These are phyloP conservation scores for Phytophthora chlamydospora DNA, from an alignment of 352 stramenopile species.

Conservation along the genomic window DNA sequence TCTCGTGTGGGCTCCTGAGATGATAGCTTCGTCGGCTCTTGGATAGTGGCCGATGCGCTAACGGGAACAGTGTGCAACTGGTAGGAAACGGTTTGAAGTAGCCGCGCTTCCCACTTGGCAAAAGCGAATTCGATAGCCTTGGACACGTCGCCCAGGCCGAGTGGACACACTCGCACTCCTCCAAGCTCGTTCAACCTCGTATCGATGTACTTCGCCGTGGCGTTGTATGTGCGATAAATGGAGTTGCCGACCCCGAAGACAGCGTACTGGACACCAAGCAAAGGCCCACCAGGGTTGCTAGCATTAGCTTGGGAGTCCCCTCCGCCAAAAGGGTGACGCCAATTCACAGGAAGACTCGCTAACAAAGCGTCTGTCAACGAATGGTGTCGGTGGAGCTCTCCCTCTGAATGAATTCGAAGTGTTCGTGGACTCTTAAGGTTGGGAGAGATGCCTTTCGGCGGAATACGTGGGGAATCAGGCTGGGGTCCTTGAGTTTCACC, in stretches of 20 bases:
- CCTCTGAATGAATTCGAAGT: slow-evolving; percentile 1
- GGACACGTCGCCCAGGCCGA: slow-evolving; percentile 93
- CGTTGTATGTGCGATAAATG: slow-evolving; percentile 96
- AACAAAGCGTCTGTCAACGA: slow-evolving; percentile 13
- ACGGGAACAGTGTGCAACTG: not conserved
- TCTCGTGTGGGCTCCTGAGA: not conserved
- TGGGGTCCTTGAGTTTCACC: not conserved
- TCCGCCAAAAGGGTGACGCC: slow-evolving; percentile 13
- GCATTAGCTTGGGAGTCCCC: not conserved
- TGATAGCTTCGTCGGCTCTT: not conserved
- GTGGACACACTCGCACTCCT: slow-evolving; percentile 55
- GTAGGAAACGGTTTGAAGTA: slow-evolving; percentile 30
- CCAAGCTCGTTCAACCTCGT: slow-evolving; percentile 74
- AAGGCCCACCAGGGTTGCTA: slow-evolving; percentile 5
- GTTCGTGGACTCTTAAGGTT: slow-evolving; percentile 6
- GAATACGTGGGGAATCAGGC: not conserved
- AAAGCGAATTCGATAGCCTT: slow-evolving; percentile 72
- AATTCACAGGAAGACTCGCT: slow-evolving; percentile 15
- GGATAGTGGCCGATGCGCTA: slow-evolving; percentile 6
- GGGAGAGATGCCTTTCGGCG: slow-evolving; percentile 4
- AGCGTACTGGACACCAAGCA: slow-evolving; percentile 23
- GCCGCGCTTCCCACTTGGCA: slow-evolving; percentile 84
- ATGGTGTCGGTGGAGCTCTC: slow-evolving; percentile 12
- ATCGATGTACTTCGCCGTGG: slow-evolving; percentile 91
- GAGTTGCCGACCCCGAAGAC: slow-evolving; percentile 95